phyloP scores from a whole-genome alignment of 805 yeast genomes.

The Lipomyces spencermartinsiae region DNA sequence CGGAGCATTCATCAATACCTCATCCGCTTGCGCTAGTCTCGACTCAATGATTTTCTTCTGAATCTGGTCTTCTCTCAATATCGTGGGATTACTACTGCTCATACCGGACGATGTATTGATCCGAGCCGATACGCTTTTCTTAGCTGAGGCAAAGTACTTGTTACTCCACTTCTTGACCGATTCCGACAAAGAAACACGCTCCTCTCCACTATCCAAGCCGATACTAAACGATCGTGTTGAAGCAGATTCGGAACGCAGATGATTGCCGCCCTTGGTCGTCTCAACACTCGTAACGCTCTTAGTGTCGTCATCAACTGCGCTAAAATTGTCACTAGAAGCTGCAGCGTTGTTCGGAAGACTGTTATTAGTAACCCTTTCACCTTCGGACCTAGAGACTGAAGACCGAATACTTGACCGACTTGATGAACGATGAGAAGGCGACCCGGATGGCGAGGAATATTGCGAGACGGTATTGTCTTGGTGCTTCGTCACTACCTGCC shows the following conservation, averaged over 20 bases:
- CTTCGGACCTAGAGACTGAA: conserved; percentile 16
- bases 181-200: conserved; percentile 31
- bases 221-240: neutral
- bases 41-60: conserved; percentile 34
- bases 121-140: conserved; percentile 29
- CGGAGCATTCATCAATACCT: conserved; percentile 31
- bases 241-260: conserved; percentile 6
- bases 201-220: conserved; percentile 10
- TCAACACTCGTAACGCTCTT: conserved; percentile 19
- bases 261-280: conserved; percentile 17
- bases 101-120: conserved; percentile 11
- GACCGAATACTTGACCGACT: conserved; percentile 33
- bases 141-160: conserved; percentile 33
- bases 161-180: conserved; percentile 35
- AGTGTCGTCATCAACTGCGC: conserved; percentile 14
- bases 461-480: conserved; percentile 14
- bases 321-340: neutral
- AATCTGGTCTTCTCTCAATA: conserved; percentile 24
- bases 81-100: conserved; percentile 25
- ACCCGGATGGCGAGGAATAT: conserved; percentile 21
- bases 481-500: conserved; percentile 29
- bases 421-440: conserved; percentile 24
- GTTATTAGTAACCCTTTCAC: neutral
- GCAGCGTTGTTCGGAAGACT: neutral
- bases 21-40: conserved; percentile 26